These are phyloP conservation scores for grape (Vitis vinifera) DNA, from an alignment of 164 flowering plant species.

Conservation along the genomic window DNA sequence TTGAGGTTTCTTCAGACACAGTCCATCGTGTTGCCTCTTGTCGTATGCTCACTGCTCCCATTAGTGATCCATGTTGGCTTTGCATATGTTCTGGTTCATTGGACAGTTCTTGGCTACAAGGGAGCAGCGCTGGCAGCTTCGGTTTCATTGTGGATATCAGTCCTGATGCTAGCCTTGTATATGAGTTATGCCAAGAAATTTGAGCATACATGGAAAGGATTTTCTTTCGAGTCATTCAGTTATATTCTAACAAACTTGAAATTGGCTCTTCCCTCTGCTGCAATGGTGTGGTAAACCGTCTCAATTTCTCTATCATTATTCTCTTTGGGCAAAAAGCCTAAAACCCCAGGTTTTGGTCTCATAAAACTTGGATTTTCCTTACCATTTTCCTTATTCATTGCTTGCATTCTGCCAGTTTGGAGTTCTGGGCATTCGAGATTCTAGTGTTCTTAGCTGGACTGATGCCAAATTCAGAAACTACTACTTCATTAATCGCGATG, in stretches of 20 bases:
- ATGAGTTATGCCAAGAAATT: slow-evolving; percentile 46
- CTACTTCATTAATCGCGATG: slow-evolving; percentile 84
- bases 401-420: slow-evolving; percentile 49
- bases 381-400: background rate
- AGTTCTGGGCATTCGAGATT: slow-evolving; percentile 92
- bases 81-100: slow-evolving; percentile 51
- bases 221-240: slow-evolving; percentile 51
- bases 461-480: slow-evolving; percentile 63
- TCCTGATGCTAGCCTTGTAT: slow-evolving; percentile 52
- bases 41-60: slow-evolving; percentile 59
- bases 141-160: slow-evolving; percentile 70
- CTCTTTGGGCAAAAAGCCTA: background rate
- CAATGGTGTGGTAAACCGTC: slow-evolving; percentile 83
- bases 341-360: no score
- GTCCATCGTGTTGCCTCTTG: slow-evolving; percentile 55
- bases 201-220: slow-evolving; percentile 72
- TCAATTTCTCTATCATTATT: background rate
- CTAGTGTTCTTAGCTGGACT: slow-evolving; percentile 84
- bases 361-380: no score
- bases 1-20: slow-evolving; percentile 90
- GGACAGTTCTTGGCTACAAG: slow-evolving; percentile 47
- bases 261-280: slow-evolving; percentile 84
- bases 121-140: slow-evolving; percentile 81
- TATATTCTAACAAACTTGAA: slow-evolving; percentile 49
- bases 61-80: slow-evolving; percentile 53